Evolutionary conservation across 768 basidiomycete genomes (phyloP), one percentile per base, ranked within the genome.

Genomic region (Serendipita sp.): DNA sequence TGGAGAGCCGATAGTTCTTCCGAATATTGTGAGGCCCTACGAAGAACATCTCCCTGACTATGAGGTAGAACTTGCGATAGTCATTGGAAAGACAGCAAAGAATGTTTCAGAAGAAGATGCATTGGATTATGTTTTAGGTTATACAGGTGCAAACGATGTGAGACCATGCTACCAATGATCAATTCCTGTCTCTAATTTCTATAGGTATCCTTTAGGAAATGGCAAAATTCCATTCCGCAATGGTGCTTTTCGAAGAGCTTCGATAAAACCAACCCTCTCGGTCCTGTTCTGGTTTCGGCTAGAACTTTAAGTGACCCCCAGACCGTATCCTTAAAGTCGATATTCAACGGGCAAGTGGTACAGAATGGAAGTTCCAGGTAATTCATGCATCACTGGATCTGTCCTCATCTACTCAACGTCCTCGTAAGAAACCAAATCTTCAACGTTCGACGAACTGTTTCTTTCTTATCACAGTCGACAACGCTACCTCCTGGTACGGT

Each of bases 171-270:
- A 67, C 36, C 15, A 66, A 18, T 34, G 36, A 41, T 36, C 44
- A 8, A 30, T 41, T 3, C 28, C 41, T 44, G 16, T 38, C 47
- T 36, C 47, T 3, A 30, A 28, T 36, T 13, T 48, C 13, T 67
- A 23, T 23, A 86, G 85, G 80, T 88, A 2, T 91, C 89, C 3
- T 91, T 91, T 81, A 82, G 91, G 46, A 83, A 85, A 68, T 85
- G 86, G 69, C 91, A 93, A 72, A 76, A 88, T 74, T 82, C 83
- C 2, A 84, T 85, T 8, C 85, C 86, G 0, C 91, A 94, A 69
- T 94, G 91, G 91, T 78, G 81, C 35, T 92, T 90, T 74, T 90
- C 89, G 32, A 94, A 94, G 73, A 80, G 85, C 46, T 94, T 91
- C 68, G 91, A 89, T 86, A 65, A 77, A 36, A 75, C 78, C 2